Percentiles rank a stretch among this genome's conserved stretches.
Evolutionary conservation across 129 eudicot species (phyloP).

Genomic region (sunflower (Helianthus annuus)): DNA sequence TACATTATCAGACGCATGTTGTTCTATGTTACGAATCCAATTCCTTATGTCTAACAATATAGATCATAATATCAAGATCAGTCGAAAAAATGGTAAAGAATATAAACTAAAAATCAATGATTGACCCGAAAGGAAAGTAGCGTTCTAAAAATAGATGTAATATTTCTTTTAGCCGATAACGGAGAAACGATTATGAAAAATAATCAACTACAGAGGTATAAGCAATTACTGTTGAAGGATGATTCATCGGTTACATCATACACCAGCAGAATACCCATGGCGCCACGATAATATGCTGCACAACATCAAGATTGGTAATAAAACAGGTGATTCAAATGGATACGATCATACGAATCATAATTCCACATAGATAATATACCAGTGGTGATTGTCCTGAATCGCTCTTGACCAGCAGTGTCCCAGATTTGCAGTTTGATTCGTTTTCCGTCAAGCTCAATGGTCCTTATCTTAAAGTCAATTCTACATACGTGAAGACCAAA

Average conservation of each 20-base stretch:
- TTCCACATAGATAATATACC: slow-evolving; percentile 34
- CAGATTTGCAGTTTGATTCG: slow-evolving; percentile 91
- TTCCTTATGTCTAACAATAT: slow-evolving; percentile 71
- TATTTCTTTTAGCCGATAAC: slow-evolving; percentile 4
- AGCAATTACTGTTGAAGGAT: slow-evolving; percentile 77
- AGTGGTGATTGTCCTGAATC: slow-evolving; percentile 94
- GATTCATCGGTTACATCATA: slow-evolving; percentile 92
- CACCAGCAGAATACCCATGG: slow-evolving; percentile 94
- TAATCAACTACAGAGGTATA: slow-evolving; percentile 15
- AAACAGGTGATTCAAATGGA: background rate
- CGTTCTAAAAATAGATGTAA: background rate
- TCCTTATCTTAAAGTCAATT: slow-evolving; percentile 90
- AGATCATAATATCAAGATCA: slow-evolving; percentile 17
- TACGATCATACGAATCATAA: background rate
- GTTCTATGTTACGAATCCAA: slow-evolving; percentile 97
- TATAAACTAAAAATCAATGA: background rate
- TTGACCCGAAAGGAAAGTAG: slow-evolving; percentile 13
- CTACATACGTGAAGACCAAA: slow-evolving; percentile 33
- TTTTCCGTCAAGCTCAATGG: slow-evolving; percentile 90
- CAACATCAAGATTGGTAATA: background rate
- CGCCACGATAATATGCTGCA: slow-evolving; percentile 96
- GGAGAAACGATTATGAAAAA: background rate
- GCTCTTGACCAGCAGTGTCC: slow-evolving; percentile 99
- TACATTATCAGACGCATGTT: slow-evolving; percentile 92
- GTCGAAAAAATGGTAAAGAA: background rate